Evolutionary conservation across 495 filamentous ascomycete genomes (phyloP), one percentile per base, ranked within the genome.

Genomic region (Tuber umbilicatum): DNA sequence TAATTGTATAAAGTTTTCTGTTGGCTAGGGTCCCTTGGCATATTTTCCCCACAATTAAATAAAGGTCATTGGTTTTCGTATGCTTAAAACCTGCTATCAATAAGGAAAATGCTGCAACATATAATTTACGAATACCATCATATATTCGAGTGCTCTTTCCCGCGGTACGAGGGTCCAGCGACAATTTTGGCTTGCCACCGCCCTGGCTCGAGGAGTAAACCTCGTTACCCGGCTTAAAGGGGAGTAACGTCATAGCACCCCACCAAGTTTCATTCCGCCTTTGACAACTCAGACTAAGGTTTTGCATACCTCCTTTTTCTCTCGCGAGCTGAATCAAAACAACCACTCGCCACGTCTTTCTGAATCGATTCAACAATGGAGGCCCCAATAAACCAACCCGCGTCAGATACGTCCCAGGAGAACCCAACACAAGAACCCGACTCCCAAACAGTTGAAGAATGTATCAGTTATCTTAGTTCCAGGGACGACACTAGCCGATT

Each of bases 401-500:
- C 37, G 21, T 27, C 69, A 4, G 73, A 10, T 41, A 16, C 70
- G 5, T 12, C 39, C 41, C 38, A 69, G 38, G 37, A 39, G 23
- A 37, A 16, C 31, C 35, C 43, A 12, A 37, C 42, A 35, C 71
- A 47, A 55, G 19, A 75, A 37, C n/a, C 64, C 73, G 75, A 79
- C 41, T 73, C 78, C 1, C 67, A 76, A 64, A 80, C 78, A 0
- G 42, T 81, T 7, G 45, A 71, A 40, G 72, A 82, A 80, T 80
- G 78, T 39, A 64, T 82, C 41, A 21, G 67, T 21, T 74, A 89
- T 35, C 85, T 91, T 12, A 83, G 83, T 68, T 76, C 88, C 73
- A 88, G 87, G 31, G 87, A 90, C 78, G 89, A 91, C 76, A 91
- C 89, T 0, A 87, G 87, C 7, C 86, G 88, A 70, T 90, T 91